phyloP scores from a whole-genome alignment of 2,329 filamentous ascomycete genomes.

The Geosmithia putterillii region DNA sequence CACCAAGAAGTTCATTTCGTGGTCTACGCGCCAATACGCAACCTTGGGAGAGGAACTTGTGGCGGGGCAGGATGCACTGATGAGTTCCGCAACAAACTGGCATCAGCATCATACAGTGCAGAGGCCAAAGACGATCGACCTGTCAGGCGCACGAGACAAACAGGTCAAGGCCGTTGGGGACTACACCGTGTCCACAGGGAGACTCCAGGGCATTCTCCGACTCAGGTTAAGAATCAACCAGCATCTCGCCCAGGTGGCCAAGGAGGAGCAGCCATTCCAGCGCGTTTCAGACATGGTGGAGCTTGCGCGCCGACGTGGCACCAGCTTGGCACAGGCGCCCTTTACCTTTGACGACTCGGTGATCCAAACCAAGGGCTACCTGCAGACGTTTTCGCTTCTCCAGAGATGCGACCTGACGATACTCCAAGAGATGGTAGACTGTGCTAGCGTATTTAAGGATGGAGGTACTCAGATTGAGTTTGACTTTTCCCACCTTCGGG shows the following conservation, averaged over 20 bases:
- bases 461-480: conserved; percentile 12
- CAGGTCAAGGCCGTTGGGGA: conserved; percentile 5
- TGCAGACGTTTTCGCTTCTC: conserved; percentile 30
- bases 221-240: conserved; percentile 5
- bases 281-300: conserved; percentile 31
- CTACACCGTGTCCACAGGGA: not conserved
- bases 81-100: not conserved
- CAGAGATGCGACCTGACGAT: conserved; percentile 36
- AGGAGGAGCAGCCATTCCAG: conserved; percentile 37
- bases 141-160: conserved; percentile 1
- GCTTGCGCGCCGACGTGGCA: conserved; percentile 18
- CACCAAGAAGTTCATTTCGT: conserved; percentile 51
- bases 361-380: conserved; percentile 19
- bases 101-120: not conserved
- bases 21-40: conserved; percentile 23
- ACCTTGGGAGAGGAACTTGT: conserved; percentile 5
- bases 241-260: conserved; percentile 14
- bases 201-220: not conserved
- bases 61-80: conserved; percentile 4
- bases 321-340: conserved; percentile 8
- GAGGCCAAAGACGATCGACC: conserved; percentile 1
- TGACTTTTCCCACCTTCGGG: conserved; percentile 3
- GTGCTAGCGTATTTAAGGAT: conserved; percentile 1
- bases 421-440: conserved; percentile 13
- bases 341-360: conserved; percentile 22